Evolutionary conservation across 805 yeast species (phyloP).

Genomic region (Saccharomycopsis babjevae): DNA sequence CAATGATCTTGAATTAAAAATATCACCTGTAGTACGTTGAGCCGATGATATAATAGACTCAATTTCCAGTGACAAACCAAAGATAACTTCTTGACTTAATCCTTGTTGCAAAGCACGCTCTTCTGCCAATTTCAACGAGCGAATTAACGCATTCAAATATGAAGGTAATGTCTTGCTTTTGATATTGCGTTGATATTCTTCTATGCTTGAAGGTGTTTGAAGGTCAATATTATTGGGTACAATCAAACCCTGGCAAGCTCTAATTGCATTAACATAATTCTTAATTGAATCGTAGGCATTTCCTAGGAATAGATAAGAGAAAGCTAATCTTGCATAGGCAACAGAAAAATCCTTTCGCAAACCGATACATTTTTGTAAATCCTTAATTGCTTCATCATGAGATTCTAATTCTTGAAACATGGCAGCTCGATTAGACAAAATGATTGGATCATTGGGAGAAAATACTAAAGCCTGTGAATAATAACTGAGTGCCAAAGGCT

Average conservation of each 20-base stretch:
- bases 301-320: slow-evolving; percentile 28
- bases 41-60: not conserved
- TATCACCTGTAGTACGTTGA: not conserved
- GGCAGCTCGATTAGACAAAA: slow-evolving; percentile 34
- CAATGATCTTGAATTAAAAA: not conserved
- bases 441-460: slow-evolving; percentile 26
- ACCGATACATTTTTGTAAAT: slow-evolving; percentile 26
- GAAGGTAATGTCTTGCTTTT: slow-evolving; percentile 11
- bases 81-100: slow-evolving; percentile 1
- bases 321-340: slow-evolving; percentile 32
- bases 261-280: slow-evolving; percentile 29
- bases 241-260: slow-evolving; percentile 16
- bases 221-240: slow-evolving; percentile 4
- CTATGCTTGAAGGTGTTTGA: not conserved
- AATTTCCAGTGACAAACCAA: slow-evolving; percentile 3
- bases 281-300: slow-evolving; percentile 28
- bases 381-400: slow-evolving; percentile 29
- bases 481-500: slow-evolving; percentile 32
- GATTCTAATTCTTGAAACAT: slow-evolving; percentile 28
- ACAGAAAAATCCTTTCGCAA: slow-evolving; percentile 29
- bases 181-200: slow-evolving; percentile 4
- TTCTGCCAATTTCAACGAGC: slow-evolving; percentile 11
- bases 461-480: slow-evolving; percentile 29
- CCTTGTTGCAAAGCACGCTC: slow-evolving; percentile 16
- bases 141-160: slow-evolving; percentile 3